Percentiles rank a stretch among this genome's conserved stretches.
Conservation (phyloP, 164 flowering plant species). For the Hamamelis virginiana region DNA sequence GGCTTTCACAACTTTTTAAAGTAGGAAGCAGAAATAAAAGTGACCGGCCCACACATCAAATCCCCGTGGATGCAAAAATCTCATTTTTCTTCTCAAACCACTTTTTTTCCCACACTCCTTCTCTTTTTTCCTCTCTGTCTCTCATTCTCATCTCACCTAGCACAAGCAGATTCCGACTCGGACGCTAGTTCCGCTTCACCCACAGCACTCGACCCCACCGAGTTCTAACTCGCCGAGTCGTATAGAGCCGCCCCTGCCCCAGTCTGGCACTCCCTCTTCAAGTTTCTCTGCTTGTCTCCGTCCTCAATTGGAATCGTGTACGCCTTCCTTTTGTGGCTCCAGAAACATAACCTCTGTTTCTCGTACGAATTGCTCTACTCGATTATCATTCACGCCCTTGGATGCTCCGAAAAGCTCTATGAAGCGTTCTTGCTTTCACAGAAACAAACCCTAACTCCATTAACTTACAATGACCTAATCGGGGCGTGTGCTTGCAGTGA, state of each 20-base stretch:
- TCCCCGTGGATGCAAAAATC: no score
- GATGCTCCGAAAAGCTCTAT: conserved; percentile 78
- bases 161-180: conserved; percentile 22
- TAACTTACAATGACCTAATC: conserved; percentile 81
- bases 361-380: no score
- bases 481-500: conserved; percentile 86
- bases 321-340: conserved; percentile 78
- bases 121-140: no score
- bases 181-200: conserved; percentile 30
- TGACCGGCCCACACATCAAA: no score
- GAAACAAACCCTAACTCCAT: no score
- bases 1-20: no score
- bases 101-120: no score
- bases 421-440: no score
- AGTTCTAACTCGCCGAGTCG: conserved; percentile 70
- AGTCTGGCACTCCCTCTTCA: conserved; percentile 86
- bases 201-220: conserved; percentile 51
- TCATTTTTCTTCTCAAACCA: no score
- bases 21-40: no score
- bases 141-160: no score
- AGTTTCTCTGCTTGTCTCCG: conserved; percentile 56
- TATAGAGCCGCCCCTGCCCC: conserved; percentile 86
- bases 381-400: conserved; percentile 93
- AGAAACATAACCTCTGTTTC: conserved; percentile 77
- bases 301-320: conserved; percentile 51